Conservation (phyloP, 208 protist genomes). For the Strigomonas galati region DNA sequence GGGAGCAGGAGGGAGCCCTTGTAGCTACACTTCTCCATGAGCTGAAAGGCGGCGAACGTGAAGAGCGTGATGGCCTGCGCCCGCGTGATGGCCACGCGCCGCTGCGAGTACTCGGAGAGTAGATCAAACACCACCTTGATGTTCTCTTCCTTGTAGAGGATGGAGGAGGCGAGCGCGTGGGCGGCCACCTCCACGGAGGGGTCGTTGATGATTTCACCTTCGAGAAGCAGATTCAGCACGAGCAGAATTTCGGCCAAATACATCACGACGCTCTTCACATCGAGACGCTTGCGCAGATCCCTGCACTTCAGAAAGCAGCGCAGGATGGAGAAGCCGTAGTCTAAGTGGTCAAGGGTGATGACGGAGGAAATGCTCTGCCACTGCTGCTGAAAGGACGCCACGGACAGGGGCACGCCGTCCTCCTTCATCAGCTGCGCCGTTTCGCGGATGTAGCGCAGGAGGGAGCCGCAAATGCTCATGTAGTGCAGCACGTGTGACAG, state of each 20-base stretch:
- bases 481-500: conserved; percentile 56
- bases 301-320: conserved; percentile 56
- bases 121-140: conserved; percentile 72
- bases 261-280: conserved; percentile 43
- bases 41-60: conserved; percentile 68
- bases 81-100: conserved; percentile 32
- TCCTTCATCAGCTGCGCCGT: conserved; percentile 47
- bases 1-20: conserved; percentile 66
- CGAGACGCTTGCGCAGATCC: conserved; percentile 56
- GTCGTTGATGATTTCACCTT: conserved; percentile 69
- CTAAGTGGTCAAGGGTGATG: conserved; percentile 69
- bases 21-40: conserved; percentile 88
- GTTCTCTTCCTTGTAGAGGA: conserved; percentile 83
- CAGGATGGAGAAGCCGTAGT: conserved; percentile 62
- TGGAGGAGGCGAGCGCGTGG: conserved; percentile 74
- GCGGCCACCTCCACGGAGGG: conserved; percentile 60
- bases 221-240: conserved; percentile 62
- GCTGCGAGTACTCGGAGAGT: conserved; percentile 38
- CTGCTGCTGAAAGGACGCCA: conserved; percentile 59
- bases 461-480: conserved; percentile 53
- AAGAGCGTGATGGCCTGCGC: conserved; percentile 58
- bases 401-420: conserved; percentile 30
- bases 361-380: conserved; percentile 74
- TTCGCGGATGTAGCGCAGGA: conserved; percentile 71
- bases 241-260: conserved; percentile 81